phyloP scores from a whole-genome alignment of 129 eudicot genomes.

The Silybum marianum region DNA sequence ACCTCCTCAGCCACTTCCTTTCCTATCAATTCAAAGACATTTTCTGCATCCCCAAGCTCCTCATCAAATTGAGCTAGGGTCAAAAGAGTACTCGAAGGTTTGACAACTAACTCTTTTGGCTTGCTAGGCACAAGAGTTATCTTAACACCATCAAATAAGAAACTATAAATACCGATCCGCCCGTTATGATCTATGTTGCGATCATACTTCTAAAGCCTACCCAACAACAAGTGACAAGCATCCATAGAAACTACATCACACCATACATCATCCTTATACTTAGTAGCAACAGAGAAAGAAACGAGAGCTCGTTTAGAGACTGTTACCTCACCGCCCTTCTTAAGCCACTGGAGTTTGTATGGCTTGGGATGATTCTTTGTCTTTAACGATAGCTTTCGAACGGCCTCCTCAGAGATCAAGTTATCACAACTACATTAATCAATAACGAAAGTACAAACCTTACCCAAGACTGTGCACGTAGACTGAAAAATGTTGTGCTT shows the following conservation, averaged over 20 bases:
- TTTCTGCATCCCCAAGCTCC: neutral
- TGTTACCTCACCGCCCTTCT: no score
- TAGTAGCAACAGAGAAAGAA: no score
- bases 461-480: no score
- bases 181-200: neutral
- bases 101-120: neutral
- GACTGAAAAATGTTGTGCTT: no score
- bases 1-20: neutral
- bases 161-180: neutral
- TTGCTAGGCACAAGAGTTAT: neutral
- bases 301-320: no score
- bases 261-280: no score
- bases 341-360: neutral
- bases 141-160: neutral
- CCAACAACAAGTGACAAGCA: no score
- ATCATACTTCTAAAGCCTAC: neutral
- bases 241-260: no score
- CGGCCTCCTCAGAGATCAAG: neutral
- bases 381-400: neutral
- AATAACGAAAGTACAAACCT: constrained; percentile 12
- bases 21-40: neutral
- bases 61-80: neutral
- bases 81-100: neutral
- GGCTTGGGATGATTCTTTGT: neutral
- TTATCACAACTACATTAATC: neutral